These are phyloP conservation scores for Hirsutella rhossiliensis DNA, from an alignment of 2,329 filamentous ascomycete species.

Conservation along the genomic window DNA sequence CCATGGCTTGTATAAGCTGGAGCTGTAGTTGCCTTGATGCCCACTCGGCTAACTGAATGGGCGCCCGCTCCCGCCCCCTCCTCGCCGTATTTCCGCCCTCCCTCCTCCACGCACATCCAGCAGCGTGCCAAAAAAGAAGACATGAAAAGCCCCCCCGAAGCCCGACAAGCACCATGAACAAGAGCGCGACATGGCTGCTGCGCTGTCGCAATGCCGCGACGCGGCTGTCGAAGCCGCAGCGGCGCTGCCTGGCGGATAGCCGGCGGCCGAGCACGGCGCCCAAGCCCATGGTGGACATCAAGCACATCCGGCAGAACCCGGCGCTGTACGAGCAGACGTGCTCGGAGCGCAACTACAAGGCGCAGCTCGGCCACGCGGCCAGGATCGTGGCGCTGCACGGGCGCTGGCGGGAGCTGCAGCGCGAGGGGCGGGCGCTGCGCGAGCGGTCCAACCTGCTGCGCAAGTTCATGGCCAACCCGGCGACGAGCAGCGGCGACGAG, in stretches of 20 bases:
- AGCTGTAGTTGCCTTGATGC: too few species aligned
- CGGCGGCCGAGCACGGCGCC: conserved; percentile 59
- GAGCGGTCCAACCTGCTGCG: conserved; percentile 56
- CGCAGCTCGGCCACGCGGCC: conserved; percentile 39
- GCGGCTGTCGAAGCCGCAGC: neutral
- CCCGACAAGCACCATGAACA: conserved; percentile 18
- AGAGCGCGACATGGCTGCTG: conserved; percentile 11
- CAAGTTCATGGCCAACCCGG: conserved; percentile 38
- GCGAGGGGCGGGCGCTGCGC: conserved; percentile 46
- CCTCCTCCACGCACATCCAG: neutral
- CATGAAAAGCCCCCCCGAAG: conserved; percentile 9
- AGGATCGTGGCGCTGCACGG: conserved; percentile 43
- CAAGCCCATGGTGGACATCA: conserved; percentile 70
- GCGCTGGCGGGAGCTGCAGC: conserved; percentile 49
- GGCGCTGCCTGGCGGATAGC: conserved; percentile 13
- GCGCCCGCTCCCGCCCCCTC: too few species aligned
- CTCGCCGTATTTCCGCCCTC: too few species aligned
- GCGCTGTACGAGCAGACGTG: conserved; percentile 75
- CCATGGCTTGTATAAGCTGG: too few species aligned
- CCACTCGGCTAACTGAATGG: too few species aligned
- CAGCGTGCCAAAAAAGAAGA: conserved; percentile 3
- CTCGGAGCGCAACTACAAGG: conserved; percentile 68
- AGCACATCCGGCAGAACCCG: conserved; percentile 79
- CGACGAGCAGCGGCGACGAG: conserved; percentile 30
- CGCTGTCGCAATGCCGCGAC: conserved; percentile 11